Evolutionary conservation across 495 filamentous ascomycete genomes (phyloP).

Genomic region (Talaromyces adpressus): DNA sequence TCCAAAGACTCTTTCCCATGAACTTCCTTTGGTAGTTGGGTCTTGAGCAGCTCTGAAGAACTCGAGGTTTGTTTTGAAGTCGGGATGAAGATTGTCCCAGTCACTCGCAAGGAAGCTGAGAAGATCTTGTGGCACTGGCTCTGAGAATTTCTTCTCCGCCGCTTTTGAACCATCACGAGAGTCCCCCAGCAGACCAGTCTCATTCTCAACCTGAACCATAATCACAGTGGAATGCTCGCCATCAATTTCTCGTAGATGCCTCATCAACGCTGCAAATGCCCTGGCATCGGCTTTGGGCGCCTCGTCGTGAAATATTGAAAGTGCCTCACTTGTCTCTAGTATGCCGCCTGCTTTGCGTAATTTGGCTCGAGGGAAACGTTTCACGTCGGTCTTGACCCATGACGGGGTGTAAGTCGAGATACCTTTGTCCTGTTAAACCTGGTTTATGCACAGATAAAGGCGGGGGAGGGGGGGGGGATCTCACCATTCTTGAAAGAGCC

Average conservation of each 20-base stretch:
- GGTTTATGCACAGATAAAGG: background rate
- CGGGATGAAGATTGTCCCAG: constrained; percentile 25
- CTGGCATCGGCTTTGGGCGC: constrained; percentile 24
- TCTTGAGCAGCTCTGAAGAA: constrained; percentile 18
- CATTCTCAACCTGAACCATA: constrained; percentile 49
- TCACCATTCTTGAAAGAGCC: constrained; percentile 44
- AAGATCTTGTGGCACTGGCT: constrained; percentile 27
- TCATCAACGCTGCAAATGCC: constrained; percentile 31
- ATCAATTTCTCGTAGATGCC: constrained; percentile 34
- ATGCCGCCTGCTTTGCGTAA: constrained; percentile 21
- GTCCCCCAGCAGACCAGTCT: constrained; percentile 37
- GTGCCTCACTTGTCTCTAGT: constrained; percentile 22
- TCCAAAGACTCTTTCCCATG: constrained; percentile 37
- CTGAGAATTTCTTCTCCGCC: constrained; percentile 26
- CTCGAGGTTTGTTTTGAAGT: constrained; percentile 20
- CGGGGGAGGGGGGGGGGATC: background rate
- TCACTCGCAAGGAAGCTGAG: constrained; percentile 22
- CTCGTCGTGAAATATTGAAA: constrained; percentile 32
- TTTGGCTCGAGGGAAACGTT: constrained; percentile 34
- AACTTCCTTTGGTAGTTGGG: constrained; percentile 3
- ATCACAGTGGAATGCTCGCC: constrained; percentile 32
- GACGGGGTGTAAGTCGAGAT: constrained; percentile 32
- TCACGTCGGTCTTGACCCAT: constrained; percentile 38
- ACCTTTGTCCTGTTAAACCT: constrained; percentile 2
- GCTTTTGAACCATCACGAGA: constrained; percentile 32